Evolutionary conservation across 2,329 filamentous ascomycete genomes (phyloP).

Genomic region (Diaporthe destruens): DNA sequence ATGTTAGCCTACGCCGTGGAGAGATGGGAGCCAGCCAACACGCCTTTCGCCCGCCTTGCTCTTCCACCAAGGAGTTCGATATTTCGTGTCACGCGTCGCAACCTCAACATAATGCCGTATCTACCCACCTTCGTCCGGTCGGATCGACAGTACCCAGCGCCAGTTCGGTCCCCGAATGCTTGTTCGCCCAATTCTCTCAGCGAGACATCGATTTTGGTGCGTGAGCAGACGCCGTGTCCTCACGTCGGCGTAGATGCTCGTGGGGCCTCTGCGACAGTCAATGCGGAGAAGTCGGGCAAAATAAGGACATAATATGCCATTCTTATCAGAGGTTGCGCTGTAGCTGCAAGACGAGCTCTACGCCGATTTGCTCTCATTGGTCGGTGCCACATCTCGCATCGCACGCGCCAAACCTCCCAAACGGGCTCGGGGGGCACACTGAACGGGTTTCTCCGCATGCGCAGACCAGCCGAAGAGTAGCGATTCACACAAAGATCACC

Average conservation of each 20-base stretch:
- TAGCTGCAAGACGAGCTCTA: slow-evolving; percentile 12
- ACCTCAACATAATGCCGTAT: slow-evolving; percentile 1
- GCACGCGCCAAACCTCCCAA: slow-evolving; percentile 6
- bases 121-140: neutral
- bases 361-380: slow-evolving; percentile 1
- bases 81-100: slow-evolving; percentile 4
- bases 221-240: neutral
- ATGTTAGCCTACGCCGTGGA: slow-evolving; percentile 20
- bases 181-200: neutral
- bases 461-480: slow-evolving; percentile 19
- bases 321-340: slow-evolving; percentile 10
- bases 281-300: neutral
- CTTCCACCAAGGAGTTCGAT: slow-evolving; percentile 18
- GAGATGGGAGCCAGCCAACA: slow-evolving; percentile 34
- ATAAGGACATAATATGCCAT: slow-evolving; percentile 1
- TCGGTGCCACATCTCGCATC: slow-evolving; percentile 6
- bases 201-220: neutral
- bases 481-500: neutral
- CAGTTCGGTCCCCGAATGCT: slow-evolving; percentile 11
- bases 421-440: neutral
- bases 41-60: neutral
- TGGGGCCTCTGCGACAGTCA: neutral
- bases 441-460: slow-evolving; percentile 27
- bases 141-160: slow-evolving; percentile 10
- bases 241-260: slow-evolving; percentile 1